These are phyloP conservation scores for Tricholoma terreum DNA, from an alignment of 768 basidiomycete species.

Conservation along the genomic window DNA sequence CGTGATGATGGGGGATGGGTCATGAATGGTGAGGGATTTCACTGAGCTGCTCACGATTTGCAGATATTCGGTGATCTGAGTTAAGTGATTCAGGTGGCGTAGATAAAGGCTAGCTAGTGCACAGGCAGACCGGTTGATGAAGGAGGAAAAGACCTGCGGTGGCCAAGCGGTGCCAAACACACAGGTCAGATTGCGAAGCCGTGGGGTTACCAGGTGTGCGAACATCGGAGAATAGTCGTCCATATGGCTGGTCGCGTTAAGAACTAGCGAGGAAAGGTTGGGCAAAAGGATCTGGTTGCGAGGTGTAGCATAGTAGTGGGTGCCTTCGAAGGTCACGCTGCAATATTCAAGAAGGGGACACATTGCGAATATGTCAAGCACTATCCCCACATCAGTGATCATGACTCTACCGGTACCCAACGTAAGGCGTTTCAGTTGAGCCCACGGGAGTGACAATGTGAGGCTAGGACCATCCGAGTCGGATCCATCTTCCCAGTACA, in stretches of 20 bases:
- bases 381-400: background rate
- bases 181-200: constrained; percentile 4
- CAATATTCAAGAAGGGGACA: constrained; percentile 7
- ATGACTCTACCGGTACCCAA: constrained; percentile 1
- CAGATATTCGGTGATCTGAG: background rate
- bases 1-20: background rate
- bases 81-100: background rate
- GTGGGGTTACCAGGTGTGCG: constrained; percentile 2
- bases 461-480: background rate
- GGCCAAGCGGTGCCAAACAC: background rate
- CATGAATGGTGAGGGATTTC: background rate
- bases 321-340: background rate
- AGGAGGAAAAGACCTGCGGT: background rate
- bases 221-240: constrained; percentile 1
- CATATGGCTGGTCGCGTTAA: background rate
- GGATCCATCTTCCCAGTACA: constrained; percentile 7
- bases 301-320: background rate
- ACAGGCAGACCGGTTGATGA: constrained; percentile 2
- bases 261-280: constrained; percentile 4
- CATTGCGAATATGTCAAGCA: constrained; percentile 4
- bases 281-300: constrained; percentile 5
- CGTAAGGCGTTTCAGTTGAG: constrained; percentile 3
- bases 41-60: background rate
- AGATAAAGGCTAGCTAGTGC: background rate
- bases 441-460: background rate